These are phyloP conservation scores for Serendipita vermifera DNA, from an alignment of 768 basidiomycete genomes.

Conservation along the genomic window DNA sequence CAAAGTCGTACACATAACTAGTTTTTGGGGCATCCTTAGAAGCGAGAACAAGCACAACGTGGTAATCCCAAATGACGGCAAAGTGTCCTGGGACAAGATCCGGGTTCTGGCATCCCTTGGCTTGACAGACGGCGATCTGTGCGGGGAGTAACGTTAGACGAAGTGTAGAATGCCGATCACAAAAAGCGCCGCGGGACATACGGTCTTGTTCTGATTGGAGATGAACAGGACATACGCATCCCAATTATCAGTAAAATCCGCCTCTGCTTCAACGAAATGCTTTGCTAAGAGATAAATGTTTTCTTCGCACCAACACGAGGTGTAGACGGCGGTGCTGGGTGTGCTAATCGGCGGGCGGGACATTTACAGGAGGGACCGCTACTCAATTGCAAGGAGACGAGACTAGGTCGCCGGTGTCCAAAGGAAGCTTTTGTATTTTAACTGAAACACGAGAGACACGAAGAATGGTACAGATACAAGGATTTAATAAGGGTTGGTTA, in stretches of 20 bases:
- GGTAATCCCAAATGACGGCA: conserved; percentile 62
- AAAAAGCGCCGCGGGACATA: conserved; percentile 21
- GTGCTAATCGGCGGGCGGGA: not conserved
- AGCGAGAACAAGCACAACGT: conserved; percentile 47
- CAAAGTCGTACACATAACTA: conserved; percentile 59
- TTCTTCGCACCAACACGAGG: conserved; percentile 57
- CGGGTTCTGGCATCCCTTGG: conserved; percentile 30
- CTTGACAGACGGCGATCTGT: conserved; percentile 55
- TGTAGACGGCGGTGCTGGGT: conserved; percentile 30
- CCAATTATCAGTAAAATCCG: conserved; percentile 28
- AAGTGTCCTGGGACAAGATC: conserved; percentile 15
- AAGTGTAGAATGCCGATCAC: not conserved
- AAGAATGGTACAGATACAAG: too few relatives aligned
- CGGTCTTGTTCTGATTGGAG: conserved; percentile 48
- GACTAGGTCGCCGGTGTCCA: too few relatives aligned
- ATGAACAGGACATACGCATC: conserved; percentile 47
- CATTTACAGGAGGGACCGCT: not conserved
- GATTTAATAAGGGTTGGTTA: too few relatives aligned
- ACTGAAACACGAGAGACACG: too few relatives aligned
- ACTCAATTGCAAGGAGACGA: too few relatives aligned
- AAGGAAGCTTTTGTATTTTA: too few relatives aligned
- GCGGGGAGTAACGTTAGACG: not conserved
- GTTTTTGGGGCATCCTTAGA: conserved; percentile 17
- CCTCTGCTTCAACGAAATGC: conserved; percentile 26
- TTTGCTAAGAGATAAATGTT: conserved; percentile 51